Percentiles rank a stretch among this genome's conserved stretches.
phyloP scores from a whole-genome alignment of 257 asterid genomes.

The Henckelia pumila region DNA sequence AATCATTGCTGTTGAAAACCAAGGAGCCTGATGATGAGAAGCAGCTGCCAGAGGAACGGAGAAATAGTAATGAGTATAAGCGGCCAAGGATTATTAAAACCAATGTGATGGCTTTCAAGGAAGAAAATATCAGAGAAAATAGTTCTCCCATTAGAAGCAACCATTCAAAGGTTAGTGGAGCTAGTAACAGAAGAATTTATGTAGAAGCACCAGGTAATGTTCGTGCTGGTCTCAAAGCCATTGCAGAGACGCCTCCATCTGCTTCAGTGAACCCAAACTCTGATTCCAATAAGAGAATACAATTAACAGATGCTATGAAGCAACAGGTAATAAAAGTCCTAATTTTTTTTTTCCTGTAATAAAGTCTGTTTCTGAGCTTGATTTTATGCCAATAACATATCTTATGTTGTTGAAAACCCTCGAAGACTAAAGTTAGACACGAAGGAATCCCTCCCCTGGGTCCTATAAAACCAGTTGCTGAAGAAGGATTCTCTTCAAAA shows the following conservation, averaged over 20 bases:
- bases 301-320: conserved; percentile 53
- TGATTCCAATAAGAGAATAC: conserved; percentile 48
- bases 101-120: conserved; percentile 79
- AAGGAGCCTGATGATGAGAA: conserved; percentile 40
- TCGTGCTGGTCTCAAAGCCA: conserved; percentile 37
- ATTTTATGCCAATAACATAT: conserved; percentile 21
- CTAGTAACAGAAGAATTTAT: conserved; percentile 37
- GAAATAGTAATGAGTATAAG: conserved; percentile 41
- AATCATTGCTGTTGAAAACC: conserved; percentile 24
- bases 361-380: conserved; percentile 4
- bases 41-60: conserved; percentile 35
- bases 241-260: conserved; percentile 41
- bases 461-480: conserved; percentile 45
- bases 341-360: conserved; percentile 4
- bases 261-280: conserved; percentile 36
- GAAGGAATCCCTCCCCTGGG: conserved; percentile 57
- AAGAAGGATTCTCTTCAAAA: conserved; percentile 49
- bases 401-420: conserved; percentile 45
- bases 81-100: conserved; percentile 65
- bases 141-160: conserved; percentile 76
- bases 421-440: conserved; percentile 63
- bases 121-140: conserved; percentile 75
- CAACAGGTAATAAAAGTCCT: conserved; percentile 56
- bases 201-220: conserved; percentile 46
- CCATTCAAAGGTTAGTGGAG: conserved; percentile 39